Base-by-base conservation (phyloP, 2,329 filamentous ascomycete genomes). In the Penicillium sp. region DNA sequence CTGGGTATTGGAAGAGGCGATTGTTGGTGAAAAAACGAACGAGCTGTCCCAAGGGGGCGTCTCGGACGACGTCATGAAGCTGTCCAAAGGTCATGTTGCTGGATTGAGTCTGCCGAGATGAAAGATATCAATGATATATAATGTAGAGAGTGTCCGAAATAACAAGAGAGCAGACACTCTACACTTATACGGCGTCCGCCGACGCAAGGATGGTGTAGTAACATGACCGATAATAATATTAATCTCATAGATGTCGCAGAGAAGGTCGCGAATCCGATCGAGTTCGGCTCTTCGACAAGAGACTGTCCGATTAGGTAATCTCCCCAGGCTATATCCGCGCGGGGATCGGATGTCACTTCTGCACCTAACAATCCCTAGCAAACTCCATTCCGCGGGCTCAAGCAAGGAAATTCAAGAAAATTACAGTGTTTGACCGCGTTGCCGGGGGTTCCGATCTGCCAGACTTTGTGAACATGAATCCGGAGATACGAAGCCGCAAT, bases 1-100 rank as follows among this genome's bases (percentile, higher is more conserved):
- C 79, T 28, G 73, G 70, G 58, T 79, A 81, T 56, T 73, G 63
- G 28, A 80, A 69, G 35, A 74, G 65, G 54, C 72, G 73, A 47
- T 75, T 75, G 1, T 68, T 61, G 3, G 77, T 75, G 16, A 77
- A 54, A 35, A 71, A 73, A 18, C 78, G 73, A n/a, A 80, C 59
- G 16, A 77, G 21, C 62, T 79, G 77, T 54, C 78, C 78, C 48
- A 79, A 71, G 11, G 76, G 70, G 14, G 47, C 47, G 21, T 56
- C 54, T 24, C 54, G 48, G 23, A 56, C 23, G 24, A 49, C 11
- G 12, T 35, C 30, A 35, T 16, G 30, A 35, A 35, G 5, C 30
- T 11, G 18, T 48, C 16, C 47, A 14, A 49, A 38, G 28, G 28
- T 7, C 47, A 49, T 49, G 1, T 12, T 49, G 28, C 47, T 23